Evolutionary conservation across 306 rosid genomes (phyloP), one percentile per base, ranked within the genome.

Genomic region (Rosa rugosa): DNA sequence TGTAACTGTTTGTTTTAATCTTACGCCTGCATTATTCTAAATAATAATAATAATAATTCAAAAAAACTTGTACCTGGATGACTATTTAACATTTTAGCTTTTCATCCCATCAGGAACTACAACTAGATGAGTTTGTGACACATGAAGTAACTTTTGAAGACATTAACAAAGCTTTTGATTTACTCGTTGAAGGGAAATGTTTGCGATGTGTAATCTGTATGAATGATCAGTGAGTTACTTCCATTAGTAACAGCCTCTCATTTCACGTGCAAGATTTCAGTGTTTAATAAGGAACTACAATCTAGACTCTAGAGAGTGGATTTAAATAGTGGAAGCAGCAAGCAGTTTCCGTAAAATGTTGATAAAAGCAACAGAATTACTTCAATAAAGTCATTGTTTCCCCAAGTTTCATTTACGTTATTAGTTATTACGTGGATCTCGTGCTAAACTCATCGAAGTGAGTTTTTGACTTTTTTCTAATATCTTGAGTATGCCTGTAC

Each of bases 191-290:
- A 79, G 97, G 97, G 68, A 68, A 90, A 11, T 66, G 88, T 53
- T 90, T 92, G 31, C 78, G 93, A 64, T 90, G 96, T 76, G 91
- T 90, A 73, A 88, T 94, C 83, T 90, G 90, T 97, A 91, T 93
- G 98, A 73, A 86, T 75, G 78, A 83, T 80, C 73, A 83, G 79
- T 13, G 53, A 76, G 18, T 75, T 70, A 82, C 79, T 36, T 69
- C 53, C 40, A 40, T 27, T 2, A 36, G 71, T n/a, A 53, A 9
- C 36, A 60, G 54, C 34, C 53, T 36, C 12, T 31, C 72, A 4
- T 31, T 68, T 0, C 10, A 47, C 23, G 44, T 31, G 7, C 1
- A 44, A 42, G 54, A n/a, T 59, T 75, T 75, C 78, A 25, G 44
- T 72, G 45, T 10, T 3, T 2, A 42, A 56, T 5, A 31, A 65